A percentile compares a stretch with the other conserved stretches of the same genome.
Conservation (phyloP, 83 land plant species). For the Thuja plicata region DNA sequence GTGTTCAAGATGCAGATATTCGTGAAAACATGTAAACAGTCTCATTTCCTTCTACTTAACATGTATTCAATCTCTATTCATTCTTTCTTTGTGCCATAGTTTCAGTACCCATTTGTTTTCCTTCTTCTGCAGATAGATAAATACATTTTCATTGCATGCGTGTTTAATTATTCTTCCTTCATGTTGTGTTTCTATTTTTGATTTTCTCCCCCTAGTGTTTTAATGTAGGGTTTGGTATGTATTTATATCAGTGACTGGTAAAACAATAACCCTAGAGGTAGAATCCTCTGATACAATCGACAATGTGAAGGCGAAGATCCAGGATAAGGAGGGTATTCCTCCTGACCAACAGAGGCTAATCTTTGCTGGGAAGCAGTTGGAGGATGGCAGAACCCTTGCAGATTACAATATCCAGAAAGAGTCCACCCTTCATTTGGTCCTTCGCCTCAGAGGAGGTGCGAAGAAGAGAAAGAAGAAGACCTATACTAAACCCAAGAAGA, state of each 20-base stretch:
- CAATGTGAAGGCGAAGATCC: constrained; percentile 71
- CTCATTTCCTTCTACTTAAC: background rate
- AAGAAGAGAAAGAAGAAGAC: constrained; percentile 71
- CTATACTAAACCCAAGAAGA: constrained; percentile 75
- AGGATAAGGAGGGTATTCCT: constrained; percentile 39
- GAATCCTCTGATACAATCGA: constrained; percentile 70
- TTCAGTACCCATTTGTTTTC: background rate
- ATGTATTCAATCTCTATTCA: background rate
- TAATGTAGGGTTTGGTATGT: background rate
- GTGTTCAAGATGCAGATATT: constrained; percentile 15
- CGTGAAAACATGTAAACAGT: constrained; percentile 8
- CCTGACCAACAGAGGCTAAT: constrained; percentile 48
- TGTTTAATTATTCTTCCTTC: background rate
- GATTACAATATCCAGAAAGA: constrained; percentile 27
- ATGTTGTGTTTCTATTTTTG: background rate
- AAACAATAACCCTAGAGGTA: constrained; percentile 84
- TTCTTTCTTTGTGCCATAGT: background rate
- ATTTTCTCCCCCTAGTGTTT: background rate
- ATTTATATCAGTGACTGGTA: constrained; percentile 44
- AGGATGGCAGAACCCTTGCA: constrained; percentile 64
- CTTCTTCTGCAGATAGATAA: background rate
- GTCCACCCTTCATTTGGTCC: constrained; percentile 54
- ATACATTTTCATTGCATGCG: background rate
- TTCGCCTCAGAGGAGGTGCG: constrained; percentile 57
- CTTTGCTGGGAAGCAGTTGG: constrained; percentile 56